Evolutionary conservation across 2,329 filamentous ascomycete species (phyloP).

Genomic region (Microdochium nivale): DNA sequence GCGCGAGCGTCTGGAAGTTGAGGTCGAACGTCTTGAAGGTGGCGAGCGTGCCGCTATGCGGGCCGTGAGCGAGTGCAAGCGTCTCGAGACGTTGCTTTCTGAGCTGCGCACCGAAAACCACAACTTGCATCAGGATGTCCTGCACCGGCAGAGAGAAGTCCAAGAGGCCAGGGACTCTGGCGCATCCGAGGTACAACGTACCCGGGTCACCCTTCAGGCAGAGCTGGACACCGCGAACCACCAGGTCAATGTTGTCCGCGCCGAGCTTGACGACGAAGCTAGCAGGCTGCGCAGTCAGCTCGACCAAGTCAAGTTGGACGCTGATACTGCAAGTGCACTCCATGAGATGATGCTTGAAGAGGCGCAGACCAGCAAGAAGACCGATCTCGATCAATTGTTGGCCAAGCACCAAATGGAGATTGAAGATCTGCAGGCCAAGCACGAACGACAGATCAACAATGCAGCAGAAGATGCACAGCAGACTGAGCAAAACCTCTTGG

Average conservation of each 20-base stretch:
- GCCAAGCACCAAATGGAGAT: conserved; percentile 59
- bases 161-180: conserved; percentile 75
- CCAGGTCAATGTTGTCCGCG: conserved; percentile 74
- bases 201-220: conserved; percentile 66
- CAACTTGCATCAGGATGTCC: conserved; percentile 59
- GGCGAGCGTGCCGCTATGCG: conserved; percentile 59
- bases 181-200: conserved; percentile 71
- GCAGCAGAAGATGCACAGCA: conserved; percentile 74
- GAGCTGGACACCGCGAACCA: conserved; percentile 79
- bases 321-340: conserved; percentile 66
- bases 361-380: conserved; percentile 56
- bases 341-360: conserved; percentile 77
- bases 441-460: conserved; percentile 65
- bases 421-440: conserved; percentile 67
- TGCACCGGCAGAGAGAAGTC: conserved; percentile 71
- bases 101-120: conserved; percentile 60
- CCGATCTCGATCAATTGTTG: conserved; percentile 27
- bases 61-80: conserved; percentile 53
- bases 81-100: conserved; percentile 44
- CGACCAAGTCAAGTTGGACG: conserved; percentile 65
- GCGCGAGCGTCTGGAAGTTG: conserved; percentile 56
- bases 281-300: conserved; percentile 61
- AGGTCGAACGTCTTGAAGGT: conserved; percentile 56
- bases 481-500: conserved; percentile 68
- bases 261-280: conserved; percentile 75